These are phyloP conservation scores for Platanthera guangdongensis DNA, from an alignment of 106 monocot species.

Conservation along the genomic window DNA sequence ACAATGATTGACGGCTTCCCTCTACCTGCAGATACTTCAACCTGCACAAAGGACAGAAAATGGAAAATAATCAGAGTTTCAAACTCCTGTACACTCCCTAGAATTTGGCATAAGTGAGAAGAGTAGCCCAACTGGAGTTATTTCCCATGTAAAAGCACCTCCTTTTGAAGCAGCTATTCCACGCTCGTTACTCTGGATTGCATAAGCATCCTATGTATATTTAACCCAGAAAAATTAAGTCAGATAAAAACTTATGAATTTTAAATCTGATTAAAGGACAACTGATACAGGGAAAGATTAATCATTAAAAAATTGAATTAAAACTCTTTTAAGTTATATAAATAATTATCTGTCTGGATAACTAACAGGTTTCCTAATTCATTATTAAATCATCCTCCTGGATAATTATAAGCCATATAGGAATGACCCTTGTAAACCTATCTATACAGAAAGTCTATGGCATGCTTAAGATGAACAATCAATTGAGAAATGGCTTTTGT, in stretches of 20 bases:
- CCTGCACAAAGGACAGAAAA: slow-evolving; percentile 27
- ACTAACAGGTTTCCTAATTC: too few relatives aligned
- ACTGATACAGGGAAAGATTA: not conserved
- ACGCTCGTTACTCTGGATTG: slow-evolving; percentile 88
- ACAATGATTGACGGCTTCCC: slow-evolving; percentile 62
- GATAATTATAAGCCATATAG: too few relatives aligned
- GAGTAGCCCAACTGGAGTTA: slow-evolving; percentile 52
- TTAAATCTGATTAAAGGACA: not conserved
- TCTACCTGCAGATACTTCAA: slow-evolving; percentile 80
- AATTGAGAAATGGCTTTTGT: too few relatives aligned
- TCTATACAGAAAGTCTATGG: too few relatives aligned
- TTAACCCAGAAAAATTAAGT: not conserved
- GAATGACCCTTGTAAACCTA: too few relatives aligned
- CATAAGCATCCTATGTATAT: slow-evolving; percentile 62
- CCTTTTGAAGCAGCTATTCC: slow-evolving; percentile 73
- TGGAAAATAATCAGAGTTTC: slow-evolving; percentile 1
- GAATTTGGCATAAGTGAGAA: not conserved
- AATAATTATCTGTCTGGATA: too few relatives aligned
- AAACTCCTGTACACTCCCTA: not conserved
- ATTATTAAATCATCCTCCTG: too few relatives aligned
- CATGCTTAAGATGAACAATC: too few relatives aligned
- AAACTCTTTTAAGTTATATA: too few relatives aligned
- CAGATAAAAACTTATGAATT: not conserved
- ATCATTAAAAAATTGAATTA: too few relatives aligned
- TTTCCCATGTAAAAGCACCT: slow-evolving; percentile 89